A percentile compares a stretch with the other conserved stretches of the same genome.
These are phyloP conservation scores for Phytopythium chamaehyphon DNA, from an alignment of 352 stramenopile species.

Conservation along the genomic window DNA sequence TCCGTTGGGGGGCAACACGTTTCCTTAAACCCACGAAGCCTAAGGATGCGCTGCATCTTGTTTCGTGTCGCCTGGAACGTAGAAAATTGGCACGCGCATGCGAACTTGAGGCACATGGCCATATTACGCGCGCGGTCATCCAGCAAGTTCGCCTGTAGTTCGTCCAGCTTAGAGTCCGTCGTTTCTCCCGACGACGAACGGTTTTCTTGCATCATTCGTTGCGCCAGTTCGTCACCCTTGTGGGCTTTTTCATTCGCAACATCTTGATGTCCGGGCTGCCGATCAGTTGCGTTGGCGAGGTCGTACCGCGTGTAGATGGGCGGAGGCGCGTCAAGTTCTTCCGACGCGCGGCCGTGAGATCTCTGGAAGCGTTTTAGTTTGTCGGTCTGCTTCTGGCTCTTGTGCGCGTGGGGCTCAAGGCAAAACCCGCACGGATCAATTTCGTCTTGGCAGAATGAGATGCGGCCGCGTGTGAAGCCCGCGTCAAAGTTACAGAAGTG, in stretches of 20 bases:
- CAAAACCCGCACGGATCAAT: conserved; percentile 48
- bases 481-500: conserved; percentile 85
- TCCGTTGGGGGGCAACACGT: conserved; percentile 37
- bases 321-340: conserved; percentile 3
- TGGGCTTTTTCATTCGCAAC: background rate
- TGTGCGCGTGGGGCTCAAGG: conserved; percentile 32
- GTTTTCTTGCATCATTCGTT: conserved; percentile 13
- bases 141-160: conserved; percentile 62
- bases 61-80: conserved; percentile 47
- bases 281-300: background rate
- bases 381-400: conserved; percentile 24
- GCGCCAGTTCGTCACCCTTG: conserved; percentile 1
- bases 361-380: conserved; percentile 7
- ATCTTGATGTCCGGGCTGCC: background rate
- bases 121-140: conserved; percentile 70
- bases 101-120: conserved; percentile 58
- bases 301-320: conserved; percentile 14
- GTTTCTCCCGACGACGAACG: conserved; percentile 7
- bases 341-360: background rate
- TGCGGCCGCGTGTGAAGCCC: conserved; percentile 36
- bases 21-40: conserved; percentile 38
- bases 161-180: conserved; percentile 30
- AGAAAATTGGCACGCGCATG: conserved; percentile 70
- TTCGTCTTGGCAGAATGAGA: conserved; percentile 33
- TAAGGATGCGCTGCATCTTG: conserved; percentile 65